Base-by-base conservation (phyloP, 441 rosid genomes). In the Gossypium davidsonii region DNA sequence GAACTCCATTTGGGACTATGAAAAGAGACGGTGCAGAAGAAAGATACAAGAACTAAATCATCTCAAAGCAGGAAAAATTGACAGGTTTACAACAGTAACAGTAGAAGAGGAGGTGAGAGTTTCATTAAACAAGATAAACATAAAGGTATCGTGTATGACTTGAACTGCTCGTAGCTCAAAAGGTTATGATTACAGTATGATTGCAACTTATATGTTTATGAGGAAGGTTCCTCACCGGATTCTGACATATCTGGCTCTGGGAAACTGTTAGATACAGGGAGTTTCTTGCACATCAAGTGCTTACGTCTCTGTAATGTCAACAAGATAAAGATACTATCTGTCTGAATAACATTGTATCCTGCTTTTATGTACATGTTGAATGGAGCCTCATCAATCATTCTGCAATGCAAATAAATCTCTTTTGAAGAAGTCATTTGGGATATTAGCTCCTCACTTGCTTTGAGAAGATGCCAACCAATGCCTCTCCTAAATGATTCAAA, bases 251-350 rank as follows among this genome's bases (percentile, higher is more conserved):
- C 85, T 2, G 58, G 67, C 67, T 82, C 87, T 7, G 73, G 51
- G 63, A 76, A 60, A 31, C 67, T 80, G 7, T 63, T 72, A 52
- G 68, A 58, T 15, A 39, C 71, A 37, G 86, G 84, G 77, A 89
- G 95, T 73, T 85, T 88, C 85, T 92, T 94, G 83, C 85, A 76
- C 98, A 92, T 92, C 86, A 94, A 86, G 88, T 92, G 91, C 79
- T 94, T 94, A 76, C 98, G 94, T 60, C 92, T 82, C 81, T 92
- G 97, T 80, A 92, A 79, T 83, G 81, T 83, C 80, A 94, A 70
- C 76, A 94, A 83, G 68, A 87, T 77, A 71, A 92, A 80, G 78
- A 92, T 72, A 5, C 82, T 83, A 80, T 94, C 94, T 14, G 96
- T 94, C 84, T 81, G 76, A 34, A 90, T 83, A 59, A 86, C 79